Base-by-base conservation (phyloP, 176 grass and related monocot species). In the Elymus sibiricus region DNA sequence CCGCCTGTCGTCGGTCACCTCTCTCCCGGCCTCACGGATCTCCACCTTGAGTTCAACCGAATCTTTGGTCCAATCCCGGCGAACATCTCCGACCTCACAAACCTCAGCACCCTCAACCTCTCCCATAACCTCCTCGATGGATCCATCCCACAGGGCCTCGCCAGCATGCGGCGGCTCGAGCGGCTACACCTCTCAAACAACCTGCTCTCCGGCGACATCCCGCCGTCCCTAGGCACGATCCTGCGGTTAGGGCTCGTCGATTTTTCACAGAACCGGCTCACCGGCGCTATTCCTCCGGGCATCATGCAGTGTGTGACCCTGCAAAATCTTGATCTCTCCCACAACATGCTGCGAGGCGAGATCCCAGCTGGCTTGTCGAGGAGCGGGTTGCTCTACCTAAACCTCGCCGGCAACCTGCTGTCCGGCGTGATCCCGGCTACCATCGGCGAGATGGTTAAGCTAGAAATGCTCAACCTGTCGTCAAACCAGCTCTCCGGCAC, bases 401-500 rank as follows among this genome's bases (percentile, higher is more conserved):
- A 98, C 82, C 86, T 98, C 10, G 94, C 90, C 11, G 21, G 85
- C 42, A 98, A 95, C 75, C 28, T 56, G 6, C 42, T 95, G 28
- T 82, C 95, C 51, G 96, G 96, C 16, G 35, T 73, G 40, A 87
- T 98, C 80, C 93, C 96, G 1, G 42, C 85, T 6, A 89, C 89
- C 86, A 89, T 95, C 0, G 86, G 88, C 78, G 89, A 94, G 64
- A 89, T 98, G 96, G 84, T 82, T 14, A 95, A 92, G 93, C 78
- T 98, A 24, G 78, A 95, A 39, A 84, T 81, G 76, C 73, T 98
- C 74, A 94, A 95, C 71, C 39, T 98, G 81, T 98, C 96, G 21
- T 90, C 90, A 5, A 98, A 98, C 84, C 43, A 82, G 22, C 55
- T 95, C 56, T 89, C 90, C 2, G 93, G 92, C 74, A 19, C 27